phyloP scores from a whole-genome alignment of 108 stramenopile genomes.

The Nitzschia sp. region DNA sequence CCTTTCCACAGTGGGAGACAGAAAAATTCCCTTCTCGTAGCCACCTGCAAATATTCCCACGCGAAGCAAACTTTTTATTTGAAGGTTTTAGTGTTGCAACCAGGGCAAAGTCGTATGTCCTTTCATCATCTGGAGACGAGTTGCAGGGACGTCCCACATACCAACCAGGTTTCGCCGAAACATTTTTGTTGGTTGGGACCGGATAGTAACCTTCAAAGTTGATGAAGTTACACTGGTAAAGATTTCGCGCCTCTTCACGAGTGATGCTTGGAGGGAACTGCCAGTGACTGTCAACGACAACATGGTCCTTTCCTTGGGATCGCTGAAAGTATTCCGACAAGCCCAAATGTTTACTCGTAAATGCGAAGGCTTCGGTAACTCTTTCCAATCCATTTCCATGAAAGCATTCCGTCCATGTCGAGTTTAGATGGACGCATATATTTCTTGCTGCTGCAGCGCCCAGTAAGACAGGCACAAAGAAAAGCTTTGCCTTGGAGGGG shows the following conservation, averaged over 20 bases:
- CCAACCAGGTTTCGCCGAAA: neutral
- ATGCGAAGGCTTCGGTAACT: neutral
- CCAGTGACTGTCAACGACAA: slow-evolving; percentile 21
- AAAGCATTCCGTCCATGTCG: neutral
- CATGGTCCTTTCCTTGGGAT: slow-evolving; percentile 22
- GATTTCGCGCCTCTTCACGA: neutral
- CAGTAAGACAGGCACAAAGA: slow-evolving; percentile 30
- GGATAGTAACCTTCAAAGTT: slow-evolving; percentile 16
- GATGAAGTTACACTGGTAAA: slow-evolving; percentile 18
- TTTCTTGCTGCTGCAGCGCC: neutral
- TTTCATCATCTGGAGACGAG: neutral
- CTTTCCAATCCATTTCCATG: too few species aligned
- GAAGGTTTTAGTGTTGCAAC: slow-evolving; percentile 7
- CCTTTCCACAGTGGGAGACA: slow-evolving; percentile 13
- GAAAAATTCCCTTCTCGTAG: neutral
- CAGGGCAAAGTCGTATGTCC: slow-evolving; percentile 22
- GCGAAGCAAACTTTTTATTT: slow-evolving; percentile 4
- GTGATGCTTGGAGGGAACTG: too few species aligned
- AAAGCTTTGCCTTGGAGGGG: slow-evolving; percentile 24
- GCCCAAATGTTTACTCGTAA: neutral
- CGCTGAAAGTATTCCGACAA: slow-evolving; percentile 16
- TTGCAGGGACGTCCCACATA: slow-evolving; percentile 14
- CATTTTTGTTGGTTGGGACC: neutral
- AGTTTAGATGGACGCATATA: neutral
- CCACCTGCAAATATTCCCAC: slow-evolving; percentile 22